Conservation (phyloP, 2,329 filamentous ascomycete species). For the Colletotrichum graminicola region DNA sequence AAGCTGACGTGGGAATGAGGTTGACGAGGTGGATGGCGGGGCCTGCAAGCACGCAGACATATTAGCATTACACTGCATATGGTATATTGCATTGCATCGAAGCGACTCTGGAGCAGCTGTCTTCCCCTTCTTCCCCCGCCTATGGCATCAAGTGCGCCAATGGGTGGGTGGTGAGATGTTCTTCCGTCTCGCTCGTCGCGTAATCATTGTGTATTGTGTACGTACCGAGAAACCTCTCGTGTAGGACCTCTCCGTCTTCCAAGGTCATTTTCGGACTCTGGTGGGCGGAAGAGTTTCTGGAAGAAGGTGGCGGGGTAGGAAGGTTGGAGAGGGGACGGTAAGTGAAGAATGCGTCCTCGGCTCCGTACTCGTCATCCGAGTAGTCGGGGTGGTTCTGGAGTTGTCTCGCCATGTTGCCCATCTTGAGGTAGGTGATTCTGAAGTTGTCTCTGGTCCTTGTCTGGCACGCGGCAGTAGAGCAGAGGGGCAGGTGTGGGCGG, state of each 20-base stretch:
- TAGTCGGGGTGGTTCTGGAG: constrained; percentile 41
- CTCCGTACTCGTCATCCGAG: constrained; percentile 61
- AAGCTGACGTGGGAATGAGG: constrained; percentile 73
- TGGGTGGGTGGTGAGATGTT: constrained; percentile 14
- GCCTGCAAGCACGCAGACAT: constrained; percentile 56
- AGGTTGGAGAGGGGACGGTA: constrained; percentile 77
- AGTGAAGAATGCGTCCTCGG: constrained; percentile 69
- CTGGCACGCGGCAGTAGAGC: neutral
- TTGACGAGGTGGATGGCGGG: constrained; percentile 76
- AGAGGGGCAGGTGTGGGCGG: too few species aligned
- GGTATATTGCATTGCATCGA: constrained; percentile 42
- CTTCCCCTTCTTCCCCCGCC: constrained; percentile 14
- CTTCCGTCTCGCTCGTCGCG: constrained; percentile 15
- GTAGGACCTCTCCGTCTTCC: constrained; percentile 60
- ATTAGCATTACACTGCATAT: constrained; percentile 40
- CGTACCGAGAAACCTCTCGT: constrained; percentile 55
- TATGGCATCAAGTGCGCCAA: neutral
- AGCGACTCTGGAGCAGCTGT: constrained; percentile 18
- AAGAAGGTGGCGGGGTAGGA: constrained; percentile 74
- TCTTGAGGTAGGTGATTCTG: neutral
- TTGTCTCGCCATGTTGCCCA: constrained; percentile 42
- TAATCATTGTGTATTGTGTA: constrained; percentile 30
- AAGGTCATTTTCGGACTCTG: constrained; percentile 58
- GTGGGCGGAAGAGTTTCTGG: constrained; percentile 56
- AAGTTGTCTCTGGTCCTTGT: constrained; percentile 11